Evolutionary conservation across 2,329 filamentous ascomycete genomes (phyloP).

Genomic region (Coniosporium tulheliwenetii): DNA sequence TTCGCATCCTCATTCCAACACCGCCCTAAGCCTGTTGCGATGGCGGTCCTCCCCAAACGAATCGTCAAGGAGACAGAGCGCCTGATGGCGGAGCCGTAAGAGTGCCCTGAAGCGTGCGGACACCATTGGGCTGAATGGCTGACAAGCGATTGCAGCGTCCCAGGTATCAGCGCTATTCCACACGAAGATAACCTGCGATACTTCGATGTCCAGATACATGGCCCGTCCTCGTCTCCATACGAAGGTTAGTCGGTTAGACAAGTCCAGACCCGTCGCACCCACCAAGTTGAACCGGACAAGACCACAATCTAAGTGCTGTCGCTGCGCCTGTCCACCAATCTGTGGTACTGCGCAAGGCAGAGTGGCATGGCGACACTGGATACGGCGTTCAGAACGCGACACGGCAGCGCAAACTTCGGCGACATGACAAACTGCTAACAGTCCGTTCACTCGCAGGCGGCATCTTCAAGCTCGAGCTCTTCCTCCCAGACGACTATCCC

Average conservation of each 20-base stretch:
- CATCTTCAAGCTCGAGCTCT: constrained; percentile 92
- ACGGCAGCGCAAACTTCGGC: too few species aligned
- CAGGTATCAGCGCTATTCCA: constrained; percentile 87
- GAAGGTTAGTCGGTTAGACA: constrained; percentile 50
- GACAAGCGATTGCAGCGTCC: constrained; percentile 45
- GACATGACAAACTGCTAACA: constrained; percentile 1
- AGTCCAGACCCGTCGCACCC: too few species aligned
- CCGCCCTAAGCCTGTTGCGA: constrained; percentile 10
- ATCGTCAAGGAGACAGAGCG: constrained; percentile 98
- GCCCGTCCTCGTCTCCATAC: constrained; percentile 82
- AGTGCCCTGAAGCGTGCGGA: constrained; percentile 5
- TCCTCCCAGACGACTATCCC: constrained; percentile 95
- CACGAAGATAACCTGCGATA: constrained; percentile 97
- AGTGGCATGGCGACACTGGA: too few species aligned
- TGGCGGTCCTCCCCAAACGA: constrained; percentile 71
- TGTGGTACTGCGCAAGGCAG: too few species aligned
- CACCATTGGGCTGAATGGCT: constrained; percentile 4
- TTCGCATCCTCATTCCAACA: background rate
- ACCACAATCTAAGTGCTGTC: too few species aligned
- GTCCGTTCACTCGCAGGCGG: constrained; percentile 36
- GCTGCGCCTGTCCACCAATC: too few species aligned
- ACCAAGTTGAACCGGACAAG: too few species aligned
- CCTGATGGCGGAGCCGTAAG: constrained; percentile 90
- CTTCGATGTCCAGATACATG: constrained; percentile 94
- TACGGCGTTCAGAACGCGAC: too few species aligned